Evolutionary conservation across 164 flowering plant species (phyloP), one percentile per base, ranked within the genome.

Genomic region (Paratinospora sagittata): DNA sequence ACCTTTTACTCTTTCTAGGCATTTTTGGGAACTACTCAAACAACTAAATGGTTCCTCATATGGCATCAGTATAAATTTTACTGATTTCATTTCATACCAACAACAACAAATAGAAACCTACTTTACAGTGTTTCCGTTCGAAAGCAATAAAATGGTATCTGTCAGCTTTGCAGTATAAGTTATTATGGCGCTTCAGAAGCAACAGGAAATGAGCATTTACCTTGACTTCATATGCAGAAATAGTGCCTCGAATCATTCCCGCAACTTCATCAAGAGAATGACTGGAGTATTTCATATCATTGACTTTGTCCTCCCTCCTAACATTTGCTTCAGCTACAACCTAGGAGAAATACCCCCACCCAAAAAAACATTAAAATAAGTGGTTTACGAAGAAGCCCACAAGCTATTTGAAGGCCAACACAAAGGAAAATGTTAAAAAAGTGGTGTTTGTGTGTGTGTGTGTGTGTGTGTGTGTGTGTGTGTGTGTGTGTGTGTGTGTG

Each of bases 201-300:
- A 69, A 64, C 27, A 34, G 8, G 8, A 47, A 57, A 27, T 66
- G 16, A 61, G 58, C 4, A 68, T 73, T 58, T 77, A 90, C 99
- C 95, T 96, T 91, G 41, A 78, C 80, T 82, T 86, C 99, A 79
- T 86, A 96, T 8, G 80, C 81, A 65, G 93, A 90, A 75, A 96
- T 77, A 21, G 97, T 96, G 76, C 68, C 81, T 36, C 79, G 89
- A 72, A 96, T 85, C 97, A 96, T 91, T 24, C 83, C 93, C 74
- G 95, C 83, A 78, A 93, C 96, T 87, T 96, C 99, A 81, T 93
- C 98, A 75, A 96, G 90, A 80, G 96, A 89, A 90, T 93, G 98
- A 81, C 78, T 81, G 3, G 93, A 86, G 73, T 83, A 89, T 73
- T 82, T 91, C 43, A 82, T 84, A 68, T 87, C 97, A 57, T 87